Percentiles rank a stretch among this genome's conserved stretches.
Evolutionary conservation across 495 filamentous ascomycete species (phyloP).

Genomic region (Hypoxylon intermedium): DNA sequence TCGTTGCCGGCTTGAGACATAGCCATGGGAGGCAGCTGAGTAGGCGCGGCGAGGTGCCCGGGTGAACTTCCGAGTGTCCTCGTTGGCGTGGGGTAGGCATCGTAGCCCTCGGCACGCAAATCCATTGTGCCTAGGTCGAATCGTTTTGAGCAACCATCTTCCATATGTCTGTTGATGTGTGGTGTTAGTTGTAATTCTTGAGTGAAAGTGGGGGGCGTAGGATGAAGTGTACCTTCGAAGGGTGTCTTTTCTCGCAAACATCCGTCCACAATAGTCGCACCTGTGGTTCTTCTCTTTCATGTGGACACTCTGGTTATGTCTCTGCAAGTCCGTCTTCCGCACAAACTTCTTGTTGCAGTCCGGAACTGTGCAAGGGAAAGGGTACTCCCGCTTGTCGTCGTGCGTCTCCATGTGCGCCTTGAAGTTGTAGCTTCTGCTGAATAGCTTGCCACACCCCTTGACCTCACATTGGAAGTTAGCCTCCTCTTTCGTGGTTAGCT

Average conservation of each 20-base stretch:
- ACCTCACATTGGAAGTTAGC: conserved; percentile 77
- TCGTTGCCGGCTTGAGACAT: conserved; percentile 49
- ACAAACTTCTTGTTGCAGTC: conserved; percentile 78
- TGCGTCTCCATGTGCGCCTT: conserved; percentile 91
- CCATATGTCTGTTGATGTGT: conserved; percentile 67
- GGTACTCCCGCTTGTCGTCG: conserved; percentile 74
- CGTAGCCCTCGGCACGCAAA: conserved; percentile 51
- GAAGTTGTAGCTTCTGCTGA: conserved; percentile 89
- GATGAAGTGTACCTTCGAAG: conserved; percentile 68
- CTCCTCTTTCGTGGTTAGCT: conserved; percentile 72
- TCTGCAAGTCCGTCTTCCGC: conserved; percentile 81
- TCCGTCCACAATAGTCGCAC: conserved; percentile 74
- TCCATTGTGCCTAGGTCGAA: conserved; percentile 64
- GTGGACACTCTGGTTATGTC: conserved; percentile 86
- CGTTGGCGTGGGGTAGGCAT: conserved; percentile 38
- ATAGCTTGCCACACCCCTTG: conserved; percentile 76
- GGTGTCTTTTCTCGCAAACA: conserved; percentile 84
- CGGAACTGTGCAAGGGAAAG: conserved; percentile 68
- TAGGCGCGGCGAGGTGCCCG: conserved; percentile 37
- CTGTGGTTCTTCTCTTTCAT: conserved; percentile 72
- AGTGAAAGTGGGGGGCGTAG: background rate
- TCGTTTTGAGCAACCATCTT: conserved; percentile 79
- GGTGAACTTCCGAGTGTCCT: conserved; percentile 39
- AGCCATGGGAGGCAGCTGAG: conserved; percentile 52
- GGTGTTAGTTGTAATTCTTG: conserved; percentile 18